Percentiles rank a stretch among this genome's conserved stretches.
Conservation (phyloP, 306 rosid species). For the Senna tora region DNA sequence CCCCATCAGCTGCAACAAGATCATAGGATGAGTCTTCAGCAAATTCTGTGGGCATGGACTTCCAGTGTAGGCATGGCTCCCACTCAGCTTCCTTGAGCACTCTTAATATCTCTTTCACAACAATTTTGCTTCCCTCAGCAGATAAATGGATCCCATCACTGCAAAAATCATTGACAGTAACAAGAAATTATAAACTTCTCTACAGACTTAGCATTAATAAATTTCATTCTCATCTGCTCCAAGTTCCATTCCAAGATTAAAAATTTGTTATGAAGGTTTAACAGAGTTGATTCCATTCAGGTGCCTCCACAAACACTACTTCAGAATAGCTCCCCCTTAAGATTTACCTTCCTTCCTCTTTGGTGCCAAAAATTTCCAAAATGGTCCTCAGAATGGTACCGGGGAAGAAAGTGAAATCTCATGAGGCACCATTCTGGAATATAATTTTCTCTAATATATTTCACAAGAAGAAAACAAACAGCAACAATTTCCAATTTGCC, state of each 20-base stretch:
- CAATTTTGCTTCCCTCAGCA: slow-evolving; percentile 85
- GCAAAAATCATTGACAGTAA: slow-evolving; percentile 25
- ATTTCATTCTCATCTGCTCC: neutral
- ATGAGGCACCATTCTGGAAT: neutral
- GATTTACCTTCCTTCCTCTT: neutral
- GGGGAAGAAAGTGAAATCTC: neutral
- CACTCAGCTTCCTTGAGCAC: slow-evolving; percentile 83
- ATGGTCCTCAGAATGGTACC: neutral
- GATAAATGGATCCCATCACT: slow-evolving; percentile 96
- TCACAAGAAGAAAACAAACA: neutral
- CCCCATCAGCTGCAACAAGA: slow-evolving; percentile 87
- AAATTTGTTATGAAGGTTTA: neutral
- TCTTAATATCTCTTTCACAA: slow-evolving; percentile 75
- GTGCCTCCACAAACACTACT: neutral
- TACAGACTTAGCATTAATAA: slow-evolving; percentile 19
- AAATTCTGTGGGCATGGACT: slow-evolving; percentile 76
- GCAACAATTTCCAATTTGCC: neutral
- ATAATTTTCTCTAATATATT: neutral
- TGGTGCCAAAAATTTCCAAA: neutral
- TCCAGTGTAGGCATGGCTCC: slow-evolving; percentile 93
- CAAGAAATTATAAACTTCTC: neutral
- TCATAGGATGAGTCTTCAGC: slow-evolving; percentile 80
- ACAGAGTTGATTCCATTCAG: neutral
- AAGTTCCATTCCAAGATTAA: neutral
- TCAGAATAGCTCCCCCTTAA: neutral